Percentiles rank a stretch among this genome's conserved stretches.
These are phyloP conservation scores for Talaromyces pinophilus DNA, from an alignment of 2,329 filamentous ascomycete genomes.

Conservation along the genomic window DNA sequence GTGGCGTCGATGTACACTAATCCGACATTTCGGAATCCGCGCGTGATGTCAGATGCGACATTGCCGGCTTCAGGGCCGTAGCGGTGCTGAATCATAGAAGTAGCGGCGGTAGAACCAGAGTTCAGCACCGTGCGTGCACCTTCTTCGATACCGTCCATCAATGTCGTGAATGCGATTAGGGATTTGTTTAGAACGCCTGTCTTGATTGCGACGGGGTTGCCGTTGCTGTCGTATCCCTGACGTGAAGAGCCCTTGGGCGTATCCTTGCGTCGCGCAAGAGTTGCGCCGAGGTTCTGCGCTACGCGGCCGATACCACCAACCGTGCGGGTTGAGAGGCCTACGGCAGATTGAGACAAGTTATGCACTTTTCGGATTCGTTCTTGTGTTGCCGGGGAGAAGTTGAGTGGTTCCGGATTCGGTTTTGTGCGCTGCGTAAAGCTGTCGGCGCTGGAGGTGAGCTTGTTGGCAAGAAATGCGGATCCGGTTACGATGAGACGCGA, in stretches of 20 bases:
- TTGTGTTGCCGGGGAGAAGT: slow-evolving; percentile 83
- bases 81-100: slow-evolving; percentile 81
- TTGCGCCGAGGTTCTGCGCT: slow-evolving; percentile 86
- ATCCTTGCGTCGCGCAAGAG: slow-evolving; percentile 64
- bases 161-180: slow-evolving; percentile 92
- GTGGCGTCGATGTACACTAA: slow-evolving; percentile 96
- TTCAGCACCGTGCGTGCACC: slow-evolving; percentile 76
- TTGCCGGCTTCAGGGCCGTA: slow-evolving; percentile 85
- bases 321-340: slow-evolving; percentile 78
- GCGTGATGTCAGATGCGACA: slow-evolving; percentile 72
- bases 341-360: slow-evolving; percentile 77
- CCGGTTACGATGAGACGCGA: slow-evolving; percentile 91
- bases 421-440: slow-evolving; percentile 78
- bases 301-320: slow-evolving; percentile 80
- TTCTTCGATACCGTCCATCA: slow-evolving; percentile 90
- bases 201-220: slow-evolving; percentile 70
- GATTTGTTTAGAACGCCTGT: slow-evolving; percentile 93
- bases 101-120: slow-evolving; percentile 74
- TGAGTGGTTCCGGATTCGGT: slow-evolving; percentile 76
- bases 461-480: slow-evolving; percentile 75
- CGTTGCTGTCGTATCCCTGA: slow-evolving; percentile 69
- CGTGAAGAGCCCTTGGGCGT: slow-evolving; percentile 44
- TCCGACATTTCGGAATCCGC: slow-evolving; percentile 92
- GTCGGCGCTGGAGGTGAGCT: slow-evolving; percentile 75
- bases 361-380: slow-evolving; percentile 85